Percentiles rank a stretch among this genome's conserved stretches.
These are phyloP conservation scores for Moesziomyces sp. DNA, from an alignment of 1,284 basidiomycete species.

Conservation along the genomic window DNA sequence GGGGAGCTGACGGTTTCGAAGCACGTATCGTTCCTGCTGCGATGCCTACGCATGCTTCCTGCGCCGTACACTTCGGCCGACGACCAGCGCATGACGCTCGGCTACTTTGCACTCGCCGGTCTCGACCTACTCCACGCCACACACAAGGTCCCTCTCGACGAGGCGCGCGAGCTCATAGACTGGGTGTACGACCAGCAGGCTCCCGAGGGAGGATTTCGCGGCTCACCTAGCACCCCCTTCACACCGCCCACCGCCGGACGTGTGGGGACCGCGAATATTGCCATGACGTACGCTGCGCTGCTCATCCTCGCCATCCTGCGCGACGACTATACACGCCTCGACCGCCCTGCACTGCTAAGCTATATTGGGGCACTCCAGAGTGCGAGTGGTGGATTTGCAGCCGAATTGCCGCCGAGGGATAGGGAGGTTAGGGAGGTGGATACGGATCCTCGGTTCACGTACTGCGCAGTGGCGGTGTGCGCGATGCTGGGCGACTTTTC, in stretches of 20 bases:
- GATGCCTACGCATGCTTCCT: slow-evolving; percentile 59
- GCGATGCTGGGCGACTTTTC: slow-evolving; percentile 82
- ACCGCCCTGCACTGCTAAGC: slow-evolving; percentile 27
- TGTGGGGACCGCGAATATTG: slow-evolving; percentile 34
- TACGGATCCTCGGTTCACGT: slow-evolving; percentile 82
- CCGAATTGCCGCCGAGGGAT: slow-evolving; percentile 72
- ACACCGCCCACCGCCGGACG: not conserved
- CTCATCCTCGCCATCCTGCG: slow-evolving; percentile 54
- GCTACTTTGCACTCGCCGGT: slow-evolving; percentile 60
- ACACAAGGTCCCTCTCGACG: slow-evolving; percentile 19
- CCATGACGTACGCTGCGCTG: slow-evolving; percentile 64
- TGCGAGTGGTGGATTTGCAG: slow-evolving; percentile 63
- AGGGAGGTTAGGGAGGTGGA: slow-evolving; percentile 67
- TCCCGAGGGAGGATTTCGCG: slow-evolving; percentile 57
- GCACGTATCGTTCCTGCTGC: slow-evolving; percentile 58
- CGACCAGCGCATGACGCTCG: slow-evolving; percentile 64
- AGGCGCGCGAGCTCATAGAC: slow-evolving; percentile 63
- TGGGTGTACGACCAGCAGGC: slow-evolving; percentile 91
- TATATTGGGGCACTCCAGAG: slow-evolving; percentile 48
- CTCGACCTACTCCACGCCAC: slow-evolving; percentile 54
- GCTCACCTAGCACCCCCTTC: slow-evolving; percentile 11
- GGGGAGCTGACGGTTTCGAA: slow-evolving; percentile 5
- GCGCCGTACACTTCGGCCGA: slow-evolving; percentile 59
- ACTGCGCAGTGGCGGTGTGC: slow-evolving; percentile 86
- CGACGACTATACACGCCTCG: slow-evolving; percentile 53